These are phyloP conservation scores for Ophiostoma montium DNA, from an alignment of 2,329 filamentous ascomycete species.

Conservation along the genomic window DNA sequence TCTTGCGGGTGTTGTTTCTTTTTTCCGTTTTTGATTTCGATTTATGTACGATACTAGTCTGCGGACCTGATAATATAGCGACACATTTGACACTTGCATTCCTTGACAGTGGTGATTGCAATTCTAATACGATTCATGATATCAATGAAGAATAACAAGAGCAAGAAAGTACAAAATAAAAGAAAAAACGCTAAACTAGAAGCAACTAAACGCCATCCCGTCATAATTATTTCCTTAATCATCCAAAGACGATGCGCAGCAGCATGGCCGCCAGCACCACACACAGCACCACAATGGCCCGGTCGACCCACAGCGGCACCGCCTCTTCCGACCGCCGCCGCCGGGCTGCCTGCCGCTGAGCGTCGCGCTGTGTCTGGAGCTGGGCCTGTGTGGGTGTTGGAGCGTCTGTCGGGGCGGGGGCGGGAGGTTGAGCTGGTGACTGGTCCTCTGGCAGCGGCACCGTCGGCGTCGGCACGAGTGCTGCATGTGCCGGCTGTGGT, in stretches of 20 bases:
- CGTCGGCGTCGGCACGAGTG: slow-evolving; percentile 7
- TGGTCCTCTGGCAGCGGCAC: background rate
- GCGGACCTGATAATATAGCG: background rate
- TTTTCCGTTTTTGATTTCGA: background rate
- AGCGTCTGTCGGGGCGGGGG: slow-evolving; percentile 13
- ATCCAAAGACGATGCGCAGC: slow-evolving; percentile 24
- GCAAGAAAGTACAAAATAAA: background rate
- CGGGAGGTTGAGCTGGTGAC: background rate
- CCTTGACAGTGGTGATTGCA: no score
- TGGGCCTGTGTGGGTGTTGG: slow-evolving; percentile 16
- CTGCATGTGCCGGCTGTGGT: slow-evolving; percentile 11
- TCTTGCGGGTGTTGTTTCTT: background rate
- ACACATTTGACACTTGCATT: background rate
- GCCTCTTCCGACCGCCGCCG: slow-evolving; percentile 25
- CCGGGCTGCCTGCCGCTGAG: slow-evolving; percentile 1
- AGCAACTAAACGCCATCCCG: background rate
- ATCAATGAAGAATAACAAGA: background rate
- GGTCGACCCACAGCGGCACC: slow-evolving; percentile 64
- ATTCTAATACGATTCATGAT: background rate
- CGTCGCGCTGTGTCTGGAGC: slow-evolving; percentile 8
- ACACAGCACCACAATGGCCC: slow-evolving; percentile 60
- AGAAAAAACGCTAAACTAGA: background rate
- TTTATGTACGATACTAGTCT: slow-evolving; percentile 1
- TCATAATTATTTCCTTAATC: background rate
- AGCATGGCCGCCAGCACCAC: slow-evolving; percentile 61